Evolutionary conservation across 2,329 filamentous ascomycete genomes (phyloP).

Genomic region (Colletotrichum sojae): DNA sequence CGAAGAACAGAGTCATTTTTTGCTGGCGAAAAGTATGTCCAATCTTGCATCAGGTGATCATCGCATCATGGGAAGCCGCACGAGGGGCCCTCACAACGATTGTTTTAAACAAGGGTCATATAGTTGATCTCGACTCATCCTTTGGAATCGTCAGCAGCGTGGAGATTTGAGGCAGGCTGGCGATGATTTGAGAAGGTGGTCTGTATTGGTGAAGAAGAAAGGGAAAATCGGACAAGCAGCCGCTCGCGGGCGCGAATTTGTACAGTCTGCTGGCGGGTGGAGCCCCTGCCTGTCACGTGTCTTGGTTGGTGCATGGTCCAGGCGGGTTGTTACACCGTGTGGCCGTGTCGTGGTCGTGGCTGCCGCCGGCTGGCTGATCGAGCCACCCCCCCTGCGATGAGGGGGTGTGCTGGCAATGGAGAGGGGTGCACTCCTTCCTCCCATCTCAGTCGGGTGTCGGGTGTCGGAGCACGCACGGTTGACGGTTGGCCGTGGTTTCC

Average conservation of each 20-base stretch:
- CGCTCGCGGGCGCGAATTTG: constrained; percentile 21
- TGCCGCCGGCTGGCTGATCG: constrained; percentile 29
- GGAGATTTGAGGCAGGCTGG: constrained; percentile 49
- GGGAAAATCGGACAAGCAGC: constrained; percentile 31
- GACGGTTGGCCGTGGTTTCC: constrained; percentile 33
- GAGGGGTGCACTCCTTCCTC: constrained; percentile 6
- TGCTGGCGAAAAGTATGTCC: constrained; percentile 60
- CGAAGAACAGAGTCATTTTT: no score
- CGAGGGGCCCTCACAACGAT: constrained; percentile 78
- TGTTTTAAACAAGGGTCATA: constrained; percentile 75
- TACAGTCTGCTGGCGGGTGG: constrained; percentile 35
- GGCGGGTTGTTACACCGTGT: not conserved
- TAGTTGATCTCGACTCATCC: constrained; percentile 71
- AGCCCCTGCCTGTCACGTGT: constrained; percentile 5
- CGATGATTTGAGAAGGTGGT: constrained; percentile 62
- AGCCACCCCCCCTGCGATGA: constrained; percentile 26
- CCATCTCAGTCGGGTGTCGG: constrained; percentile 34
- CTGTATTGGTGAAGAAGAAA: constrained; percentile 54
- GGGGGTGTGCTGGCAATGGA: not conserved
- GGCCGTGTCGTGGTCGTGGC: not conserved
- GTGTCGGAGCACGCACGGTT: constrained; percentile 35
- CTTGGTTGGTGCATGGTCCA: not conserved
- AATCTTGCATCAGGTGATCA: constrained; percentile 77
- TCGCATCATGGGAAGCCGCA: constrained; percentile 74
- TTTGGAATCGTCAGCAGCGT: constrained; percentile 66